These are phyloP conservation scores for Styphnolobium japonicum DNA, from an alignment of 306 rosid species.

Conservation along the genomic window DNA sequence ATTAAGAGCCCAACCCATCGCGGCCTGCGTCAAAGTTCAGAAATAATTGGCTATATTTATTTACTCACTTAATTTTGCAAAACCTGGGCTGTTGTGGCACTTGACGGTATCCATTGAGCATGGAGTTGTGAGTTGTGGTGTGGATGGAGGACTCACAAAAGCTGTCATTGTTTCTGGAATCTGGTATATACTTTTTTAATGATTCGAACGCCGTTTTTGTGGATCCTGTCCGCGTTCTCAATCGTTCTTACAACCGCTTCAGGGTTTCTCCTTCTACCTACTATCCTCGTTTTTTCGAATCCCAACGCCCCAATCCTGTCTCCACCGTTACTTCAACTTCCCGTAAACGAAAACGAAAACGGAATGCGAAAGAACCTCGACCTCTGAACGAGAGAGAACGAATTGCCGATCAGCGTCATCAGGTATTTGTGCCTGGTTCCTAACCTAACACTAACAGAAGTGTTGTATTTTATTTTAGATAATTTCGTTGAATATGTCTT, in stretches of 20 bases:
- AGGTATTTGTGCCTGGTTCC: slow-evolving; percentile 38
- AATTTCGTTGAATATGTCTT: neutral
- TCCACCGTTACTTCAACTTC: slow-evolving; percentile 29
- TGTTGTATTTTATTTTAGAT: neutral
- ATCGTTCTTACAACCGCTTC: slow-evolving; percentile 60
- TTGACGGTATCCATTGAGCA: no score
- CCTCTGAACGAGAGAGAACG: slow-evolving; percentile 71
- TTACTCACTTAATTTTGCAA: no score
- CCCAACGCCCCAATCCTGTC: slow-evolving; percentile 20
- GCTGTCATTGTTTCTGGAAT: slow-evolving; percentile 39
- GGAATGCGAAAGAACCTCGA: slow-evolving; percentile 40
- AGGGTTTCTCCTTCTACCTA: slow-evolving; percentile 65
- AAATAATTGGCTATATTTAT: no score
- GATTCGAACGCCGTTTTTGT: slow-evolving; percentile 57
- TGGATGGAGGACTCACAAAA: slow-evolving; percentile 35
- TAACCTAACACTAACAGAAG: neutral
- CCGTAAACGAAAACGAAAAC: slow-evolving; percentile 70
- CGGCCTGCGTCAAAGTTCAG: no score
- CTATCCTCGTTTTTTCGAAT: slow-evolving; percentile 64
- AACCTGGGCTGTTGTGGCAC: no score
- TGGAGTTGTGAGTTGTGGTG: neutral
- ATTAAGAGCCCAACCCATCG: no score
- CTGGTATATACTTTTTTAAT: slow-evolving; percentile 54
- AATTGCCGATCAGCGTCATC: slow-evolving; percentile 72
- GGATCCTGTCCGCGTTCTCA: slow-evolving; percentile 77